Base-by-base conservation (phyloP, 2,329 filamentous ascomycete species). In the Cladosporium sp. region DNA sequence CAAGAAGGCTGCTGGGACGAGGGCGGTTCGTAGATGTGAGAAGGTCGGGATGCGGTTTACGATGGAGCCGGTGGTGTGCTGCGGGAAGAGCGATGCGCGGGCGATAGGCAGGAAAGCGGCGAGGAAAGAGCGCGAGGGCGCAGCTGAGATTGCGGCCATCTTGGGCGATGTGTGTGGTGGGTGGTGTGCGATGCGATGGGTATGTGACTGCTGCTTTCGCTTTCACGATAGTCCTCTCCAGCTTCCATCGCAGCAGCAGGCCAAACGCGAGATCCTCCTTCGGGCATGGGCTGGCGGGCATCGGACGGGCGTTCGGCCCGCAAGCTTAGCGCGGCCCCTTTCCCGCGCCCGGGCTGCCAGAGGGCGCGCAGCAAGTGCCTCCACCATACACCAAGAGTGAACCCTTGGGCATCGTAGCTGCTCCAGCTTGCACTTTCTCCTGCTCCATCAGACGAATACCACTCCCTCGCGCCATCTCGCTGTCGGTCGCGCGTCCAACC, bases 1-100 rank as follows among this genome's bases (percentile, higher is more conserved):
- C 47, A 90, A 78, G 7, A 87, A 81, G 67, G 89, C 81, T 18
- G 86, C 81, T 36, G 88, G 70, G 83, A 84, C 66, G 83, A 83
- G 67, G 88, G 78, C 72, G 85, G 79, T 76, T 69, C 75, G 77
- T 61, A 83, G 75, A 71, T 79, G 80, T 65, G 79, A 79, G 38
- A 82, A 77, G 55, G 82, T 74, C 28, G 81, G 80, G 68, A 79
- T 74, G 67, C 73, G 69, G 55, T 81, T 76, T 57, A 83, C 80
- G 57, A 87, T 77, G 68, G 84, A 82, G 65, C 71, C 66, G n/a
- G 63, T n/a, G 28, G 58, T 63, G 54, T 77, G 71, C 49, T 65
- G 55, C 12, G 80, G 79, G n/a, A 78, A 74, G 49, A 80, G 73
- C 65, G 78, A 74, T 69, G 77, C 77, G 74, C 79, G 78, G 69